Conservation (phyloP, 352 stramenopile genomes). For the Peronospora destructor region DNA sequence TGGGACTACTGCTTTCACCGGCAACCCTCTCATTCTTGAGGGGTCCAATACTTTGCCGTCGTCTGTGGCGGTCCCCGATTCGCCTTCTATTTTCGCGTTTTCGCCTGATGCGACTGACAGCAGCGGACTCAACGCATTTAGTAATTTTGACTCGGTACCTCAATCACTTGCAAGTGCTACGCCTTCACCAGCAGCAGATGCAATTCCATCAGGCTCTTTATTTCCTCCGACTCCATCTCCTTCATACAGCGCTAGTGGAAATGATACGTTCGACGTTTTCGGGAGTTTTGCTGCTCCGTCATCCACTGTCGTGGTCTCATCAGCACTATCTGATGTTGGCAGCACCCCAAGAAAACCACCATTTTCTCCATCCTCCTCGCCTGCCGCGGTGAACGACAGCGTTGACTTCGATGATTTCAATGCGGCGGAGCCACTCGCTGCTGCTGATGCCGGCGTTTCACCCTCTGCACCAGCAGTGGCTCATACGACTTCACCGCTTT, state of each 20-base stretch:
- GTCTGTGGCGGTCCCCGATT: constrained; percentile 12
- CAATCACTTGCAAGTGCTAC: constrained; percentile 20
- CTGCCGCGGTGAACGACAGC: constrained; percentile 11
- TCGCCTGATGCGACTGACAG: constrained; percentile 26
- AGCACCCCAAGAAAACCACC: constrained; percentile 5
- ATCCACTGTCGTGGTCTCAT: constrained; percentile 5
- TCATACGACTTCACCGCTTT: constrained; percentile 7
- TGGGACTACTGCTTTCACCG: constrained; percentile 15
- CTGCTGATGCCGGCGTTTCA: background rate
- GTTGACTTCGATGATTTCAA: constrained; percentile 17
- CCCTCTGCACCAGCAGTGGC: constrained; percentile 3
- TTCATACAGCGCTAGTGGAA: constrained; percentile 10
- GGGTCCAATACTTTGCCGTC: constrained; percentile 8
- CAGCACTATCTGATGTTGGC: constrained; percentile 1
- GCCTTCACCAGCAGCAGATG: constrained; percentile 8
- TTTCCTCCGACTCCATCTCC: constrained; percentile 22
- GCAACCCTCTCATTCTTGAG: constrained; percentile 17
- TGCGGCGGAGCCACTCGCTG: background rate
- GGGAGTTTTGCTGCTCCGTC: constrained; percentile 14
- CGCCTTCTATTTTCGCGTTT: constrained; percentile 22
- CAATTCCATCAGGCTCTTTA: constrained; percentile 8
- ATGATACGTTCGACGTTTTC: constrained; percentile 19
- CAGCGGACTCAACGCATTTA: constrained; percentile 32
- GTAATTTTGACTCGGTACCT: constrained; percentile 30
- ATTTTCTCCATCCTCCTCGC: constrained; percentile 9